Evolutionary conservation across 2,329 filamentous ascomycete species (phyloP).

Genomic region (Alternaria angustiovoidea): DNA sequence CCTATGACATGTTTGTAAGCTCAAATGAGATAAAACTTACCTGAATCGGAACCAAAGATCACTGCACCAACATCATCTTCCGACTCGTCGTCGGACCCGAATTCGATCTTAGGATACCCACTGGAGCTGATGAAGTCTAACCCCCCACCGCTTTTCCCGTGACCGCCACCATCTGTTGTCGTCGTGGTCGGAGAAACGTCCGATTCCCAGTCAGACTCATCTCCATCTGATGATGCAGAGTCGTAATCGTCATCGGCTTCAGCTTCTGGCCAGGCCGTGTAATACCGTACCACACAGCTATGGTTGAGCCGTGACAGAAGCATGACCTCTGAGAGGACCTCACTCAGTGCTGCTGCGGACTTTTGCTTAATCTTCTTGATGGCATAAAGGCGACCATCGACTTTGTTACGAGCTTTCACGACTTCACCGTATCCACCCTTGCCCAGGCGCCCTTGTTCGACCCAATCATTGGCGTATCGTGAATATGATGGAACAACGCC

Average conservation of each 20-base stretch:
- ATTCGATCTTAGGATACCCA: slow-evolving; percentile 78
- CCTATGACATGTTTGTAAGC: not conserved
- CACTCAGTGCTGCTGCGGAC: slow-evolving; percentile 75
- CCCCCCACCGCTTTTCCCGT: slow-evolving; percentile 74
- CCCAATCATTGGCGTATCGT: slow-evolving; percentile 87
- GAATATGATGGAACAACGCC: slow-evolving; percentile 61
- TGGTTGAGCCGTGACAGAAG: slow-evolving; percentile 92
- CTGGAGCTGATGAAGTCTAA: slow-evolving; percentile 94
- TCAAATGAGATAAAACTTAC: slow-evolving; percentile 19
- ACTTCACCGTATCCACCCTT: slow-evolving; percentile 97
- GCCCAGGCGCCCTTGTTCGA: slow-evolving; percentile 86
- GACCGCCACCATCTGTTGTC: slow-evolving; percentile 58
- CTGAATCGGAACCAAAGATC: slow-evolving; percentile 51
- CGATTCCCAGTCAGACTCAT: slow-evolving; percentile 37
- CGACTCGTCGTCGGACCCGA: slow-evolving; percentile 68
- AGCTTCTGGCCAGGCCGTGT: slow-evolving; percentile 93
- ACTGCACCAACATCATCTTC: slow-evolving; percentile 47
- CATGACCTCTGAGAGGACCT: slow-evolving; percentile 85
- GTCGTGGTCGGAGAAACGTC: slow-evolving; percentile 37
- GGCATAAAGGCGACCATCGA: slow-evolving; percentile 92
- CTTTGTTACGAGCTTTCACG: slow-evolving; percentile 91
- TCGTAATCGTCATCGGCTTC: slow-evolving; percentile 45
- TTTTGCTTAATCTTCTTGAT: slow-evolving; percentile 95
- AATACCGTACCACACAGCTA: slow-evolving; percentile 87
- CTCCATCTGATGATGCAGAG: slow-evolving; percentile 36